Percentiles rank a stretch among this genome's conserved stretches.
phyloP scores from a whole-genome alignment of 2,329 filamentous ascomycete genomes.

The Zopfia rhizophila region DNA sequence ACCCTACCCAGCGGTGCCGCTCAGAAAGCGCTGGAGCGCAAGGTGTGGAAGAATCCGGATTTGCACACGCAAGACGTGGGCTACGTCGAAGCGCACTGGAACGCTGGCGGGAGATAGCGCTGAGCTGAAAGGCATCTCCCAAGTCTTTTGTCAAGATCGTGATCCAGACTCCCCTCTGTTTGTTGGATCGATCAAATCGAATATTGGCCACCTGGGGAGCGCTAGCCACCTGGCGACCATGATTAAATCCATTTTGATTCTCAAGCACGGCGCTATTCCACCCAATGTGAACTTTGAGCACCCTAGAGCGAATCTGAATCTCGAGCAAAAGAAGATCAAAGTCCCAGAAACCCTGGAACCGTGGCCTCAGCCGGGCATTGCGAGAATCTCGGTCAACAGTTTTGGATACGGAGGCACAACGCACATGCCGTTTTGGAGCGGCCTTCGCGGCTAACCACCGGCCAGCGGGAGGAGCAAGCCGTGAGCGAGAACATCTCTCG shows the following conservation, averaged over 20 bases:
- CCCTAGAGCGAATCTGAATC: constrained; percentile 30
- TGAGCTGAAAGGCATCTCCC: constrained; percentile 14
- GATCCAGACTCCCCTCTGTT: constrained; percentile 6
- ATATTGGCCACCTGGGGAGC: constrained; percentile 50
- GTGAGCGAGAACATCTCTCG: too few relatives aligned
- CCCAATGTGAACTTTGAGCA: constrained; percentile 44
- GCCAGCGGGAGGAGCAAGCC: too few relatives aligned
- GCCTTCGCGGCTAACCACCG: too few relatives aligned
- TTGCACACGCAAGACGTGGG: constrained; percentile 31
- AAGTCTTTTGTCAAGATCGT: constrained; percentile 4
- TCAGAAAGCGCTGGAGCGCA: constrained; percentile 42
- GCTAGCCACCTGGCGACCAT: constrained; percentile 45
- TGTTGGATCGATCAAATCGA: neutral
- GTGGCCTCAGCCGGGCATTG: neutral
- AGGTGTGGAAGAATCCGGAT: constrained; percentile 47
- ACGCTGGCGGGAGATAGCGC: constrained; percentile 60
- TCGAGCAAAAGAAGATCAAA: constrained; percentile 1
- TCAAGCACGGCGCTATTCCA: constrained; percentile 42
- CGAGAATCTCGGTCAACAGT: constrained; percentile 53
- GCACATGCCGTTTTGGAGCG: constrained; percentile 32
- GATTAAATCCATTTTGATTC: constrained; percentile 45
- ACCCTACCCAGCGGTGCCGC: constrained; percentile 50
- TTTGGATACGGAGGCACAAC: constrained; percentile 55
- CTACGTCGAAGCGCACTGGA: constrained; percentile 53
- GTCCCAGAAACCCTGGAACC: neutral